Conservation (phyloP, 2,329 filamentous ascomycete genomes). For the Claviceps fusiformis region DNA sequence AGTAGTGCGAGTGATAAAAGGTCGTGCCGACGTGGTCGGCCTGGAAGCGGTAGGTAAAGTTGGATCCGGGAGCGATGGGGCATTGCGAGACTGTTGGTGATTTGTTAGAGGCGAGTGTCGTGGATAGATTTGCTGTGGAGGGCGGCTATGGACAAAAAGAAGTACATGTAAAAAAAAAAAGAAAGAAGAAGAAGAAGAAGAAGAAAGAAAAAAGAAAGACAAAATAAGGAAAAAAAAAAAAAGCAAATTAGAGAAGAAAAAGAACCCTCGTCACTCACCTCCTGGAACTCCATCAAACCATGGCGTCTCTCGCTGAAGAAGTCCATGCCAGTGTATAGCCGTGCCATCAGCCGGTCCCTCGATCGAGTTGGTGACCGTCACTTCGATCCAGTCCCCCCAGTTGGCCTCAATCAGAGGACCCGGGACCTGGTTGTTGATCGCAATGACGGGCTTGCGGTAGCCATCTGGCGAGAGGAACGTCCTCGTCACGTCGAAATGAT, state of each 20-base stretch:
- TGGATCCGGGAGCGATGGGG: conserved; percentile 34
- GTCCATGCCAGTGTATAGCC: conserved; percentile 49
- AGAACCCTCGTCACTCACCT: not conserved
- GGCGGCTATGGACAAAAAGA: too few relatives aligned
- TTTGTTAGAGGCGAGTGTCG: not conserved
- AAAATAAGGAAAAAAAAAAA: not conserved
- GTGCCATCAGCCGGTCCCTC: conserved; percentile 37
- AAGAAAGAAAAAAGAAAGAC: conserved; percentile 8
- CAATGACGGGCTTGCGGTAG: conserved; percentile 13
- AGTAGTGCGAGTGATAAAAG: conserved; percentile 51
- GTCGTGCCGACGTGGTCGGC: conserved; percentile 40
- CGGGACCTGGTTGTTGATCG: conserved; percentile 45
- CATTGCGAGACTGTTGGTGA: conserved; percentile 25
- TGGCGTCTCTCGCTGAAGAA: conserved; percentile 41
- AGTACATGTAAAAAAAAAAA: too few relatives aligned
- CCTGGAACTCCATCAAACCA: conserved; percentile 40
- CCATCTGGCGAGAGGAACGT: not conserved
- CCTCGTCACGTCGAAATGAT: not conserved
- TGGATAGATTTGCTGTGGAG: too few relatives aligned
- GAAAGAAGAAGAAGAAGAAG: conserved; percentile 13
- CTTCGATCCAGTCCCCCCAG: conserved; percentile 34
- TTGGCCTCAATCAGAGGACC: conserved; percentile 44
- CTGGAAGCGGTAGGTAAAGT: conserved; percentile 42
- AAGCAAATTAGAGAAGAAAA: too few relatives aligned
- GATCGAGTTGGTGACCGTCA: conserved; percentile 39